Evolutionary conservation across 2,329 filamentous ascomycete genomes (phyloP), one percentile per base, ranked within the genome.

Genomic region (Zasmidium citrigriseum): DNA sequence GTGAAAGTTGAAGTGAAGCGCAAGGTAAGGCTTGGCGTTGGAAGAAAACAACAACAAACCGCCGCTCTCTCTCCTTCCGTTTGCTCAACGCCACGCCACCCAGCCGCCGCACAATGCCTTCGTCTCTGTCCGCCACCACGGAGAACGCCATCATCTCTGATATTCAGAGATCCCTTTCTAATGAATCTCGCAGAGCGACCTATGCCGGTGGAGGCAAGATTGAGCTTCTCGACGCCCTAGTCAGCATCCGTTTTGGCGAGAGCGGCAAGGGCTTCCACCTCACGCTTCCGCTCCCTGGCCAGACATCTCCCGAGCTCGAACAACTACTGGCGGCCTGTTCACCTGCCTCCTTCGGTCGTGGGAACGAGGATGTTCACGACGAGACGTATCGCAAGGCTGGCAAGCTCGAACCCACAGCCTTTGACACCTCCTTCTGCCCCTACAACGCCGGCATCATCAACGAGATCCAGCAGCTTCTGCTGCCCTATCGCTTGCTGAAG

Each of bases 341-440:
- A 44, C 79, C 80, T 0, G 83, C 82, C 0, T 80, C 76, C 0
- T 84, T 84, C 62, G 82, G 82, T 0, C 61, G 63, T 7, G 72
- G 73, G 0, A 71, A 73, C 1, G 27, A 80, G 56, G 75, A 83
- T 58, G 73, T 85, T 0, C 68, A 79, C 2, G 82, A 86, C 58
- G 77, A 81, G 54, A 68, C 68, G 0, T 84, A 85, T 58, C 77
- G 83, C n/a, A 81, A 80, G 57, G 83, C 83, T 1, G 67, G 70
- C 0, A 81, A 83, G 65, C 63, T 86, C n/a, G 77, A 83, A 16
- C 60, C 68, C 0, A 50, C 70, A 0, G 60, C 69, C 1, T 86
- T 86, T 51, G 25, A 29, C n/a, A 53, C 59, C 16, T 29, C 51
- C 25, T 56, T 59, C 53, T 61, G 59, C 27, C 55, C 59, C 4